A percentile compares a stretch with the other conserved stretches of the same genome.
These are phyloP conservation scores for Alternaria gansuensis DNA, from an alignment of 2,329 filamentous ascomycete genomes.

Conservation along the genomic window DNA sequence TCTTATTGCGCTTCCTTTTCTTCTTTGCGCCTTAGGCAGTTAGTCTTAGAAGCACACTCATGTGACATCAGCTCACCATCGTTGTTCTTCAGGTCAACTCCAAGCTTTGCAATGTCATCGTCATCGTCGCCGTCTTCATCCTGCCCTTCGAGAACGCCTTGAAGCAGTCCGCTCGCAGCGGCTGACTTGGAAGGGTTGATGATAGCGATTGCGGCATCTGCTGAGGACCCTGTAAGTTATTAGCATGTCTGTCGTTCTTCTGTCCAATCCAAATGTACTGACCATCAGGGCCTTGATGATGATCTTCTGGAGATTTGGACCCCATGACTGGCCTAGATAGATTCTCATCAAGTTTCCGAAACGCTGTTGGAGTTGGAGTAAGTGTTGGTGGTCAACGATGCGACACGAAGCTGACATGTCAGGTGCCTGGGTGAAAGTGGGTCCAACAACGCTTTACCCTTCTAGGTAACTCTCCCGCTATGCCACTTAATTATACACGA, in stretches of 20 bases:
- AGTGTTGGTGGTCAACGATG: background rate
- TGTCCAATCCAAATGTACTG: conserved; percentile 6
- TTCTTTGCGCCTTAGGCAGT: conserved; percentile 68
- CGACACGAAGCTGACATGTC: background rate
- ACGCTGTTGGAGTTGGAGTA: background rate
- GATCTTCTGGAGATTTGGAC: conserved; percentile 52
- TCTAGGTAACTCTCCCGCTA: background rate
- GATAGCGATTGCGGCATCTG: conserved; percentile 34
- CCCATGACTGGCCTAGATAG: conserved; percentile 43
- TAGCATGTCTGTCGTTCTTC: conserved; percentile 21
- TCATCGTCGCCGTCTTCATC: conserved; percentile 61
- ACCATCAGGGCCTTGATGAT: conserved; percentile 49
- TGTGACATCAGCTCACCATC: conserved; percentile 25
- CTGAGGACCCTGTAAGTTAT: conserved; percentile 40
- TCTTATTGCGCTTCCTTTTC: conserved; percentile 74
- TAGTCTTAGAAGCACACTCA: conserved; percentile 10
- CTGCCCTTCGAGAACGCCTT: conserved; percentile 53
- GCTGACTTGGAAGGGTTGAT: conserved; percentile 49
- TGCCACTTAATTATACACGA: background rate
- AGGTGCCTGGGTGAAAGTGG: background rate
- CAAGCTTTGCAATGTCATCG: conserved; percentile 54
- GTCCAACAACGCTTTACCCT: conserved; percentile 1
- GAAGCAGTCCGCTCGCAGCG: conserved; percentile 48
- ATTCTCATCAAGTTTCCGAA: conserved; percentile 10
- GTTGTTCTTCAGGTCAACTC: conserved; percentile 44